Evolutionary conservation across 129 eudicot species (phyloP), one percentile per base, ranked within the genome.

Genomic region (Apium graveolens): DNA sequence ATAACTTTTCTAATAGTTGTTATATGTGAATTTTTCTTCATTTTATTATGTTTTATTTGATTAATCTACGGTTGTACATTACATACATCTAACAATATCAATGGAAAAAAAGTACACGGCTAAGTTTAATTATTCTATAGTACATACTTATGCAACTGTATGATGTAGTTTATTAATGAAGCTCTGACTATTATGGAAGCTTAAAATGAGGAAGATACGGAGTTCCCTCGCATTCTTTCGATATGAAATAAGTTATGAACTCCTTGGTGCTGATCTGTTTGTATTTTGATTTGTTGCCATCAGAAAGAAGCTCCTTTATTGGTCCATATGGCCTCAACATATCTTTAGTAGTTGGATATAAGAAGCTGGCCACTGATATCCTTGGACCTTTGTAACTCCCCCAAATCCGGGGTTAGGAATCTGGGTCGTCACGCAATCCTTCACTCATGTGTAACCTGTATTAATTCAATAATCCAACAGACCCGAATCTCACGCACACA

Each of bases 331-430:
- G 27, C 69, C 17, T 76, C 26, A 10, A 29, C 11, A 51, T 8
- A 45, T 34, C 43, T 27, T 20, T 29, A 31, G 42, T 34, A 21
- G 44, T 46, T 0, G 78, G 78, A 39, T 32, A 32, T 9, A 76
- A 32, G 35, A 76, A 76, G 66, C 78, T 41, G 1, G 78, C 78
- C 11, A 49, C 42, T 2, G 78, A 76, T 14, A 76, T 35, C 29
- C 78, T 76, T 10, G 78, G 78, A 18, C 78, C 78, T 5, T 12
- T n/a, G n/a, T n/a, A n/a, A n/a, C n/a, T n/a, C n/a, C n/a, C n/a
- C n/a, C n/a, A n/a, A n/a, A n/a, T n/a, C n/a, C n/a, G n/a, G n/a
- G n/a, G n/a, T n/a, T n/a, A n/a, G n/a, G n/a, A n/a, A n/a, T n/a
- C n/a, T n/a, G n/a, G n/a, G n/a, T n/a, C n/a, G n/a, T n/a, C n/a